Evolutionary conservation across 371 early-diverging fungal species (phyloP).

Genomic region (Chytridium lagenaria): DNA sequence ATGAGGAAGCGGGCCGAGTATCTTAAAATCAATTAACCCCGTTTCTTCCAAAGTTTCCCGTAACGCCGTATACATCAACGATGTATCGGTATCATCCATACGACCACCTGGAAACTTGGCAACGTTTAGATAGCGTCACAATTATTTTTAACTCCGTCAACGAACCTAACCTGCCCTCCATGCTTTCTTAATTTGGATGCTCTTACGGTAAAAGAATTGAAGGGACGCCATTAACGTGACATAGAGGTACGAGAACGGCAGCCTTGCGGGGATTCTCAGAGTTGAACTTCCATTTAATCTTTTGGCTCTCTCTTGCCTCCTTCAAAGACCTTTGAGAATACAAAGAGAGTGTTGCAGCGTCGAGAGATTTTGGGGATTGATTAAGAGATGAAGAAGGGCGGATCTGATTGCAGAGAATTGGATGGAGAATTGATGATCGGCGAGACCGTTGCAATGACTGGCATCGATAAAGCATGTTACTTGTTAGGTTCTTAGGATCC

Average conservation of each 20-base stretch:
- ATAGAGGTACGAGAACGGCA: constrained; percentile 62
- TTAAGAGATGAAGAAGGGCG: not conserved
- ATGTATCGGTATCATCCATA: constrained; percentile 28
- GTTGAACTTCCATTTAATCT: constrained; percentile 17
- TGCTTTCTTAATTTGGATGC: constrained; percentile 72
- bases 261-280: constrained; percentile 26
- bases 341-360: not conserved
- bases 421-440: not conserved
- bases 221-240: constrained; percentile 65
- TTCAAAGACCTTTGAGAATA: not conserved
- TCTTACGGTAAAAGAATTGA: constrained; percentile 85
- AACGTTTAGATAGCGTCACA: not conserved
- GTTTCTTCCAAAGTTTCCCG: constrained; percentile 88
- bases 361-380: not conserved
- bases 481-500: too few relatives aligned
- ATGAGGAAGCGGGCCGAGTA: constrained; percentile 71
- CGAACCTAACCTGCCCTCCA: constrained; percentile 78
- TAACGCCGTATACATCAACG: constrained; percentile 65
- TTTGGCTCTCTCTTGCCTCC: not conserved
- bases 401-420: not conserved
- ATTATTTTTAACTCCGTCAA: not conserved
- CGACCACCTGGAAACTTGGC: constrained; percentile 51
- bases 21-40: constrained; percentile 63
- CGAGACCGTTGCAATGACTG: not conserved
- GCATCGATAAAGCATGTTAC: too few relatives aligned